Evolutionary conservation across 768 basidiomycete species (phyloP).

Genomic region (Hortiboletus flavorubellus): DNA sequence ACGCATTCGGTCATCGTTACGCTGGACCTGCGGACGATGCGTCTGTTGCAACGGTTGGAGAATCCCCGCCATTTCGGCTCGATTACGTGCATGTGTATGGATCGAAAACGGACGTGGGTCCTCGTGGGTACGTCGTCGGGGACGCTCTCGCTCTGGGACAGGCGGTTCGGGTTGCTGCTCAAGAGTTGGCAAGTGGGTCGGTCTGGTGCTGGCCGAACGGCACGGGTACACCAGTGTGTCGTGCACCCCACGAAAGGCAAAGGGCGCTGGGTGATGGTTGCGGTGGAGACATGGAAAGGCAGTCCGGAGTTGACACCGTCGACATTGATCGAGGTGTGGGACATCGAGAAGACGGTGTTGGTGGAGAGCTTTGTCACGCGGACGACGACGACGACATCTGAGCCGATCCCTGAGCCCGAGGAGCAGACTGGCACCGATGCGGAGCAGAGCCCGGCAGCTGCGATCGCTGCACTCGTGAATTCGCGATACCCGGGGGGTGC

Average conservation of each 20-base stretch:
- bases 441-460: slow-evolving; percentile 62
- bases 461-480: slow-evolving; percentile 79
- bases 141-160: slow-evolving; percentile 88
- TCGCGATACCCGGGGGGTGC: slow-evolving; percentile 47
- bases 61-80: slow-evolving; percentile 86
- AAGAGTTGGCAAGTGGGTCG: slow-evolving; percentile 82
- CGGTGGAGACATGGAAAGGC: slow-evolving; percentile 53
- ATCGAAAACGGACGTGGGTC: slow-evolving; percentile 84
- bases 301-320: slow-evolving; percentile 41
- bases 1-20: slow-evolving; percentile 72
- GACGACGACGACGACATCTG: slow-evolving; percentile 40
- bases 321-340: slow-evolving; percentile 81
- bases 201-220: slow-evolving; percentile 47
- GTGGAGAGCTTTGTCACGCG: slow-evolving; percentile 78
- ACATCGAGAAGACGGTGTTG: slow-evolving; percentile 75
- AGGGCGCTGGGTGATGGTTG: slow-evolving; percentile 88
- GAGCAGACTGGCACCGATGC: slow-evolving; percentile 52
- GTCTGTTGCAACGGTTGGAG: slow-evolving; percentile 68
- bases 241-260: slow-evolving; percentile 86
- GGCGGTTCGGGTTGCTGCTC: slow-evolving; percentile 85
- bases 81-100: slow-evolving; percentile 80
- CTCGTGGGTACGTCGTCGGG: slow-evolving; percentile 86
- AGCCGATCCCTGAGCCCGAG: slow-evolving; percentile 52
- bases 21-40: slow-evolving; percentile 85
- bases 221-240: slow-evolving; percentile 67